Evolutionary conservation across 768 basidiomycete genomes (phyloP), one percentile per base, ranked within the genome.

Genomic region (Rhodosporidiobolus odoratus): DNA sequence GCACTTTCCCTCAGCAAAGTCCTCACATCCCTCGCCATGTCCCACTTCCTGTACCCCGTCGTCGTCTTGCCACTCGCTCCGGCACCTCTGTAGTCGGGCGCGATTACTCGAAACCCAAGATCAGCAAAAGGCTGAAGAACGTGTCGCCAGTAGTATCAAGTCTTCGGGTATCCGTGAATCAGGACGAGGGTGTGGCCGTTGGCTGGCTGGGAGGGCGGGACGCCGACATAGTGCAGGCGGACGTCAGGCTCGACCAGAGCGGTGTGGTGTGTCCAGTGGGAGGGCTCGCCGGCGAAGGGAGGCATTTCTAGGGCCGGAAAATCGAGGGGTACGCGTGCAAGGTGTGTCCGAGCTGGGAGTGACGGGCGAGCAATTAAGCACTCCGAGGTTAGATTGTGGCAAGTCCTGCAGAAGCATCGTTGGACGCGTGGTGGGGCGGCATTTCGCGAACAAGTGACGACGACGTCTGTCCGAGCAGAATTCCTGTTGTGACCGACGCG

Each of bases 101-200:
- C 87, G 54, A 88, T 84, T 75, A 87, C 86, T 62, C 84, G 82
- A 78, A 84, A 87, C 2, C 87, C 86, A 3, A 81, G 80, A 8
- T 78, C 72, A 0, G 84, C 77, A 34, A 88, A 81, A 0, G 85
- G 85, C 0, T 78, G 74, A 40, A 88, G 81, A 43, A 87, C 68
- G 68, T 86, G 85, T 21, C 87, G 82, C 86, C 86, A 88, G 13
- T 86, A 87, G 75, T 85, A 86, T 4, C 86, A 83, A 10, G 88
- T 81, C 75, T 88, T 87, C 16, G 87, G 86, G 76, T 88, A 88
- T 50, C 87, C 87, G 70, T 88, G 86, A 3, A 88, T 77, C 32
- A 88, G 83, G 38, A 88, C 63, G 56, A 87, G 54, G 2, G 54
- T 57, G 13, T 57, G 8, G 54, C 54, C 54, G 35, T 57, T 57